Evolutionary conservation across 1,284 basidiomycete species (phyloP), one percentile per base, ranked within the genome.

Genomic region (Naganishia albida): DNA sequence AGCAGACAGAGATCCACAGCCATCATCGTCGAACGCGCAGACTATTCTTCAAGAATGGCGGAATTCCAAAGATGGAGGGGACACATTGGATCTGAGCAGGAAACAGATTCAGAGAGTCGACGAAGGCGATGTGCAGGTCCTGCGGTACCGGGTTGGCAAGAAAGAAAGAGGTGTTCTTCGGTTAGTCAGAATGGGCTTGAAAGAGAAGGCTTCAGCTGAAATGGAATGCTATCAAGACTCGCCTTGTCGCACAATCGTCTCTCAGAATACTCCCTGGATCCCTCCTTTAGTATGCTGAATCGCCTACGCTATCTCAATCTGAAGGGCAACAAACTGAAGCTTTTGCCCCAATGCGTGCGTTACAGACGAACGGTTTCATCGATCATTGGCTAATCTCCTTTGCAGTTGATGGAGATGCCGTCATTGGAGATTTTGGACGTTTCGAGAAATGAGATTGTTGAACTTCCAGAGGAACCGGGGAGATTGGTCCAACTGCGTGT

Each of bases 341-440:
- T 84, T 18, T 91, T 99, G 72, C 95, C 95, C 12, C 84, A 88
- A 68, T 90, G 92, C 64, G 93, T 95, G 75, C 73, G 91, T 85
- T n/a, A 44, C 49, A 62, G 59, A 18, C 15, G 53, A 40, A 52
- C 43, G 40, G 25, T 20, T n/a, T 48, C n/a, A 13, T 16, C 26
- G 48, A 49, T 34, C 46, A 55, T 56, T 7, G 65, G 20, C 20
- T 28, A 56, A 57, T 50, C 40, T 62, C 64, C 42, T 67, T 55
- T 10, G 8, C 71, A 96, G 93, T 83, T 97, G 62, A 90, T 89
- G 60, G 81, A 86, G 25, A 88, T 99, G 81, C 86, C 89, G 7
- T 87, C 88, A 3, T 83, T 99, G 68, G 94, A 99, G 79, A 96
- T 95, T 65, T 82, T 99, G 67, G 95, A 99, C 78, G 85, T 99